Evolutionary conservation across 73 alveolate species (phyloP), one percentile per base, ranked within the genome.

Genomic region (Paramecium octaurelia): DNA sequence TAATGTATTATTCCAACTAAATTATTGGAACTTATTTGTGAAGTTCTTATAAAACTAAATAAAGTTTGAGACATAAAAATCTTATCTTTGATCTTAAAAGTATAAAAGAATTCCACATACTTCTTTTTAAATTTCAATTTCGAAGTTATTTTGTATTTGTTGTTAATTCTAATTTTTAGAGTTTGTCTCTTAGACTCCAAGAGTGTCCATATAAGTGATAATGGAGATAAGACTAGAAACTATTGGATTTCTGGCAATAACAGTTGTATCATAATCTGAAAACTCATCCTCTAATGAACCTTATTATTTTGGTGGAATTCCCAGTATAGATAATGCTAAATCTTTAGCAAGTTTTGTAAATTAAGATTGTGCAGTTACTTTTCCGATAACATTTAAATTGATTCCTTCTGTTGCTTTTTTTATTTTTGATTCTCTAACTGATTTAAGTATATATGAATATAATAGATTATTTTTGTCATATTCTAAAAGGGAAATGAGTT

Each of bases 241-340:
- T 14, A 80, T 80, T 0, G 91, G 91, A 48, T 80, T 80, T 42
- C 91, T 34, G 10, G 91, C 91, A 24, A 80, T 80, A 24, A 80
- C 91, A 4, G 91, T 48, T 23, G 91, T 80, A n/a, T 80, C 91
- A 48, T 44, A 80, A 31, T 80, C 91, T 10, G 75, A 34, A 80
- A 80, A 80, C 44, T 80, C 91, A 35, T 80, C 91, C 12, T 80
- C 91, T 48, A 80, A 80, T 11, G 91, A 80, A 2, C 50, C 76
- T 48, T 80, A 80, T 48, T 80, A 48, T 80, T 80, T 80, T 18
- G 91, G 70, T n/a, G 91, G 91, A 20, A 80, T 80, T 44, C 91
- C 91, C 4, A 80, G 27, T 4, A 80, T 46, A 31, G 91, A 80
- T n/a, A 8, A 9, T 44, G 36, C 16, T 44, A 80, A 24, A 6